These are phyloP conservation scores for Pyrenopolyporus hunteri DNA, from an alignment of 495 filamentous ascomycete species.

Conservation along the genomic window DNA sequence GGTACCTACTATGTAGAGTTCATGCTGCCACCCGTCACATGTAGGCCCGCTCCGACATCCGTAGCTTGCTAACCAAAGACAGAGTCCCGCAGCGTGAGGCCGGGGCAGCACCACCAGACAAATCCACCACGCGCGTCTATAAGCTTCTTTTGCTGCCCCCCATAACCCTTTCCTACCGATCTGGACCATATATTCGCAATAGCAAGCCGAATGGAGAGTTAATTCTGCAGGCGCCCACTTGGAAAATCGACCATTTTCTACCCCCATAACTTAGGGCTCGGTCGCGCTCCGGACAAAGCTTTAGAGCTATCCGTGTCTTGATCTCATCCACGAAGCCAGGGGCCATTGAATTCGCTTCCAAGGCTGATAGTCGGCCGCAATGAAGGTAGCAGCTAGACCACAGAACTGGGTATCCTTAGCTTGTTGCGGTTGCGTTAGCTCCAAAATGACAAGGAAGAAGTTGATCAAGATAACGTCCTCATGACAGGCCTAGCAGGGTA, in stretches of 20 bases:
- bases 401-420: conserved; percentile 44
- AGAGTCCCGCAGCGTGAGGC: conserved; percentile 30
- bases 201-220: conserved; percentile 46
- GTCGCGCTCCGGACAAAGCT: conserved; percentile 26
- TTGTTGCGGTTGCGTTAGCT: conserved; percentile 30
- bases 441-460: conserved; percentile 38
- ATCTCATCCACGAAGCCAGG: conserved; percentile 33
- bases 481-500: conserved; percentile 47
- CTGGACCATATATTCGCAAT: conserved; percentile 44
- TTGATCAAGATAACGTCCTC: conserved; percentile 44
- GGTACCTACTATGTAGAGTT: neutral
- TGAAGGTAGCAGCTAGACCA: conserved; percentile 42
- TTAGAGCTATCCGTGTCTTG: conserved; percentile 33
- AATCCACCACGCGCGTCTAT: conserved; percentile 3
- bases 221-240: conserved; percentile 36
- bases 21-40: neutral
- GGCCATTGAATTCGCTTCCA: conserved; percentile 35
- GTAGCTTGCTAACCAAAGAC: conserved; percentile 24
- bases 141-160: conserved; percentile 19
- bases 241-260: conserved; percentile 46
- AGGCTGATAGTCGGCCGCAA: conserved; percentile 41
- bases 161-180: conserved; percentile 40
- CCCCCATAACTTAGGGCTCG: conserved; percentile 12
- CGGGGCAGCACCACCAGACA: too few relatives aligned
- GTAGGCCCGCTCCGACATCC: neutral